phyloP scores from a whole-genome alignment of 306 rosid genomes.

The Begonia peltatifolia region DNA sequence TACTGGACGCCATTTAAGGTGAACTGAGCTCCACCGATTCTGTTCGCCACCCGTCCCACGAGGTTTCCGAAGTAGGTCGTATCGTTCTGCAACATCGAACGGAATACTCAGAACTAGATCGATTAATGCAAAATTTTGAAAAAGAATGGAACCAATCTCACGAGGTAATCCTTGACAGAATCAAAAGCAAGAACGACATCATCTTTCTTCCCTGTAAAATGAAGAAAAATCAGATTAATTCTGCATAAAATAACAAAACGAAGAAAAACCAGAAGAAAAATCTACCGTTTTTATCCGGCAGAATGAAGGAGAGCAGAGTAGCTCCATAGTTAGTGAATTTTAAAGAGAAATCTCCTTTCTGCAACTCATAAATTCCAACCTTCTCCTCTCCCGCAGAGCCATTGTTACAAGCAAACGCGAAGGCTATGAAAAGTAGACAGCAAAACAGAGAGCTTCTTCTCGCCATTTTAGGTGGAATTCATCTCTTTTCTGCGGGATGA shows the following conservation, averaged over 20 bases:
- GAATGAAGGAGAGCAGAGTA: conserved; percentile 15
- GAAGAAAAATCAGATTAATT: neutral
- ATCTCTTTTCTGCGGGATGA: no score
- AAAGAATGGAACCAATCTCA: neutral
- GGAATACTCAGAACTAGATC: neutral
- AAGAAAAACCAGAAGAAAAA: neutral
- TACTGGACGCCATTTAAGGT: conserved; percentile 14
- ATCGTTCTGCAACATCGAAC: conserved; percentile 11
- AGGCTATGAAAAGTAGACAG: conserved; percentile 2
- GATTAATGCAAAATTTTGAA: neutral
- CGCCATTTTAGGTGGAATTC: conserved; percentile 8
- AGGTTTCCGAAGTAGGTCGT: conserved; percentile 23
- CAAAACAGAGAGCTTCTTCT: neutral
- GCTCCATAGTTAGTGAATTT: conserved; percentile 29
- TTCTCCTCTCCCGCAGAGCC: conserved; percentile 3
- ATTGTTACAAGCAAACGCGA: conserved; percentile 5
- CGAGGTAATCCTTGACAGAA: conserved; percentile 11
- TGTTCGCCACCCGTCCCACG: conserved; percentile 33
- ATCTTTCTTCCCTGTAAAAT: conserved; percentile 17
- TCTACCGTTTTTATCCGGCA: conserved; percentile 25
- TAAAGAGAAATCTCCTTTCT: conserved; percentile 16
- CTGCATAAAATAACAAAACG: neutral
- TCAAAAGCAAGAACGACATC: conserved; percentile 25
- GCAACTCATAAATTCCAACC: conserved; percentile 18
- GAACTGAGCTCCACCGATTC: conserved; percentile 23